A percentile compares a stretch with the other conserved stretches of the same genome.
Evolutionary conservation across 176 grass and related monocot species (phyloP).

Genomic region (Eleusine indica): DNA sequence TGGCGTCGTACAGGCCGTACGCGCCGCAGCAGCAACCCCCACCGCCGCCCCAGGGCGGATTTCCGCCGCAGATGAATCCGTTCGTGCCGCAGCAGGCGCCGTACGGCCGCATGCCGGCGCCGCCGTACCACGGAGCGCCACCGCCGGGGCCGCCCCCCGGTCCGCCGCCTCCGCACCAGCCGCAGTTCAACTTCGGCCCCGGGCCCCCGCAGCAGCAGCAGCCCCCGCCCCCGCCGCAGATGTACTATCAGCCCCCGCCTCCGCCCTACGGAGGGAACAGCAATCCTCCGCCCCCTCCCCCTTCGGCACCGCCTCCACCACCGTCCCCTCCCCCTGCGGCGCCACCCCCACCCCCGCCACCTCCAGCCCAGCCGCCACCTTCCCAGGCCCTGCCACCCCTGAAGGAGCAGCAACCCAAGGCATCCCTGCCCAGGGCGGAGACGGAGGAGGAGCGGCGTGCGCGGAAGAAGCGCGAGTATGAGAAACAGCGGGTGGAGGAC

Average conservation of each 20-base stretch:
- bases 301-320: not conserved
- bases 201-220: conserved; percentile 38
- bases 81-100: conserved; percentile 36
- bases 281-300: conserved; percentile 46
- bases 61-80: conserved; percentile 52
- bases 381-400: conserved; percentile 30
- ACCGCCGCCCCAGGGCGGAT: conserved; percentile 47
- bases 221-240: conserved; percentile 28
- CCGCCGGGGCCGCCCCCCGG: conserved; percentile 49
- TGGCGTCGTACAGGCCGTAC: conserved; percentile 85
- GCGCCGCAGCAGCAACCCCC: conserved; percentile 36
- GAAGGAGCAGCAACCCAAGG: conserved; percentile 48
- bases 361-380: conserved; percentile 37
- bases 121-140: conserved; percentile 38
- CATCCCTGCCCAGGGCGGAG: conserved; percentile 51
- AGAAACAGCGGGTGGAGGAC: conserved; percentile 85
- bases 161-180: conserved; percentile 53
- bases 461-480: conserved; percentile 76
- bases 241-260: conserved; percentile 56
- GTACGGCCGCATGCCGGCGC: conserved; percentile 49
- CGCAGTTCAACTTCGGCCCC: conserved; percentile 48
- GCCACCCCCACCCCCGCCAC: not conserved
- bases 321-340: not conserved
- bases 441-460: conserved; percentile 72
- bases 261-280: conserved; percentile 42